Conservation (phyloP, 2,329 filamentous ascomycete genomes). For the Sordariomycetes sp. region DNA sequence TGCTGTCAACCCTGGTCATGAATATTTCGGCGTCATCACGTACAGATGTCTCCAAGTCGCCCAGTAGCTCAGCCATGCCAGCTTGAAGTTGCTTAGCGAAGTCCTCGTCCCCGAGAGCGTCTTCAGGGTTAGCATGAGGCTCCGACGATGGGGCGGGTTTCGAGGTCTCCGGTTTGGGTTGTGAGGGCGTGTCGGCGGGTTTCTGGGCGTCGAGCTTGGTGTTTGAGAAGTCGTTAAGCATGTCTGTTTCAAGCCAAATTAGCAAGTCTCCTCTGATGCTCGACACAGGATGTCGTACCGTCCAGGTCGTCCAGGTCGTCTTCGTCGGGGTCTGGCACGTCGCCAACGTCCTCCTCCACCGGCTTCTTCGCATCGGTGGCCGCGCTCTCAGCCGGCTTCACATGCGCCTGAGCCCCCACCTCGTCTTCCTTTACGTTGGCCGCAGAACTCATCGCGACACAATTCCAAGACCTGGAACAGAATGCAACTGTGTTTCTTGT, state of each 20-base stretch:
- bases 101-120: conserved; percentile 57
- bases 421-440: conserved; percentile 3
- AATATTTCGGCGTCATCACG: conserved; percentile 11
- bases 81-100: conserved; percentile 82
- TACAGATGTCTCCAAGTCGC: conserved; percentile 56
- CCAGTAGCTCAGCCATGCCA: conserved; percentile 78
- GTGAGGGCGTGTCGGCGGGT: conserved; percentile 14
- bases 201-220: conserved; percentile 35
- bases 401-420: conserved; percentile 3
- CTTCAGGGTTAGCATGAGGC: conserved; percentile 17
- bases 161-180: conserved; percentile 10
- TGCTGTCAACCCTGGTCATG: not conserved
- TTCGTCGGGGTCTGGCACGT: conserved; percentile 82
- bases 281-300: no score
- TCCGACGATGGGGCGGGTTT: conserved; percentile 19
- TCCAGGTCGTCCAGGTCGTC: conserved; percentile 89
- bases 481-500: not conserved
- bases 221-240: conserved; percentile 83
- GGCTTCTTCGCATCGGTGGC: conserved; percentile 6
- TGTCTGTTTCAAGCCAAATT: no score
- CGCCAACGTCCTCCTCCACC: conserved; percentile 25
- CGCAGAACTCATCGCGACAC: conserved; percentile 3
- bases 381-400: conserved; percentile 7
- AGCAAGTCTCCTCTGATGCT: no score
- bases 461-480: not conserved